Conservation (phyloP, 2,329 filamentous ascomycete species). For the Fusarium cyanostomum region DNA sequence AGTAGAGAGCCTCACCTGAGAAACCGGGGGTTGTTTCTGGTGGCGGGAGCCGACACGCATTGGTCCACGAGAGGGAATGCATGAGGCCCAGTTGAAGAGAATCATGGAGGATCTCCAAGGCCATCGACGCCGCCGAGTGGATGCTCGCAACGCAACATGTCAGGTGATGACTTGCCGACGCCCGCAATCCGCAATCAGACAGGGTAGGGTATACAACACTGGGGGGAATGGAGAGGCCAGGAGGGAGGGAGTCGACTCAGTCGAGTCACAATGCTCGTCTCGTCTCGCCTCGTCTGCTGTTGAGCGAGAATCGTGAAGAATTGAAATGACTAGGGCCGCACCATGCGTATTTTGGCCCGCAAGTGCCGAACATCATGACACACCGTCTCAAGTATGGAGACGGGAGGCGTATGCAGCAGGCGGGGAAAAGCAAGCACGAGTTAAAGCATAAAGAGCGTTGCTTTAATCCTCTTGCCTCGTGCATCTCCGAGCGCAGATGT, state of each 20-base stretch:
- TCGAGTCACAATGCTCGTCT: background rate
- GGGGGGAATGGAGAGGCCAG: too few relatives aligned
- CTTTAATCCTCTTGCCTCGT: background rate
- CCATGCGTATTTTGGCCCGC: conserved; percentile 9
- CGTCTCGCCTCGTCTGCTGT: conserved; percentile 7
- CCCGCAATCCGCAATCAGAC: conserved; percentile 34
- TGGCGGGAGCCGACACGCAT: conserved; percentile 15
- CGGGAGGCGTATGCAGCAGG: conserved; percentile 13
- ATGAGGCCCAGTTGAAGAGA: background rate
- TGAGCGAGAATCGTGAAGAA: background rate
- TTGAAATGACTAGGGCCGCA: conserved; percentile 1
- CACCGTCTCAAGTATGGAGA: conserved; percentile 25
- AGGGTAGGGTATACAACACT: conserved; percentile 11
- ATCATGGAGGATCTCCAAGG: background rate
- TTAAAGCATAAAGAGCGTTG: background rate
- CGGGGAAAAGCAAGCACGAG: background rate
- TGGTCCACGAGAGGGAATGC: conserved; percentile 8
- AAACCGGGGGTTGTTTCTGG: conserved; percentile 19
- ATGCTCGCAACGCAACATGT: conserved; percentile 15
- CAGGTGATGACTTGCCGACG: conserved; percentile 41
- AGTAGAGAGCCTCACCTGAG: conserved; percentile 19
- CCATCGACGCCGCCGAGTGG: conserved; percentile 18
- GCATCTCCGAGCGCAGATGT: conserved; percentile 27
- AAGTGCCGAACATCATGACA: conserved; percentile 30
- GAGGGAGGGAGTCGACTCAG: background rate